These are phyloP conservation scores for Fusarium longipes DNA, from an alignment of 2,329 filamentous ascomycete species.

Conservation along the genomic window DNA sequence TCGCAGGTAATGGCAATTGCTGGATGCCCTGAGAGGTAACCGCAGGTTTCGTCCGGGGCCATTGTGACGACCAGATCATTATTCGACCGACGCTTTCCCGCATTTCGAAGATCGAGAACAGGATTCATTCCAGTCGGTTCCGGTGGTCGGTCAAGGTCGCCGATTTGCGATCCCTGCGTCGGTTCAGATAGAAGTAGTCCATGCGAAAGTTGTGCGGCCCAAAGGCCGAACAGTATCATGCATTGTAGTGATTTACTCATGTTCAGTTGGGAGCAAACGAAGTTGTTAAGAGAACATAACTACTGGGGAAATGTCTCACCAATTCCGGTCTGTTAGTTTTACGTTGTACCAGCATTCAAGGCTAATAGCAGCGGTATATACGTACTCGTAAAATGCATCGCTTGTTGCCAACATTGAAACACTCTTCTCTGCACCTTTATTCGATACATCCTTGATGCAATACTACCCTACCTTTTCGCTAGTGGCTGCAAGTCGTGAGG, in stretches of 20 bases:
- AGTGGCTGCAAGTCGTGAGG: not conserved
- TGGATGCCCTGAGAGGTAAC: not conserved
- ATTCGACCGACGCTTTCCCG: not conserved
- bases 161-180: not conserved
- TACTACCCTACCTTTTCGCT: not conserved
- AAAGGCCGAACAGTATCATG: not conserved
- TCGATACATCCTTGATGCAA: not conserved
- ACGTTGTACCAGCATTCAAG: too few species aligned
- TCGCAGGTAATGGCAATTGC: not conserved
- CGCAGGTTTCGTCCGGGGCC: not conserved
- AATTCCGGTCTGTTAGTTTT: not conserved
- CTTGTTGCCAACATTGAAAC: not conserved
- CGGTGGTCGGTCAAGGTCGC: not conserved
- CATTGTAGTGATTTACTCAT: not conserved
- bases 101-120: not conserved
- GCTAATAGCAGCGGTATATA: not conserved
- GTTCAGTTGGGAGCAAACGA: not conserved
- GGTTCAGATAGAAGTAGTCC: not conserved
- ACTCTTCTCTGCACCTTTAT: not conserved
- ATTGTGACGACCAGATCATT: not conserved
- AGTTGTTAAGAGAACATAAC: not conserved
- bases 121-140: not conserved
- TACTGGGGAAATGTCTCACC: not conserved
- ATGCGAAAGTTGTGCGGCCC: not conserved
- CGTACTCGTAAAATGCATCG: not conserved